Evolutionary conservation across 805 yeast species (phyloP), one percentile per base, ranked within the genome.

Genomic region (Wickerhamomyces canadensis): DNA sequence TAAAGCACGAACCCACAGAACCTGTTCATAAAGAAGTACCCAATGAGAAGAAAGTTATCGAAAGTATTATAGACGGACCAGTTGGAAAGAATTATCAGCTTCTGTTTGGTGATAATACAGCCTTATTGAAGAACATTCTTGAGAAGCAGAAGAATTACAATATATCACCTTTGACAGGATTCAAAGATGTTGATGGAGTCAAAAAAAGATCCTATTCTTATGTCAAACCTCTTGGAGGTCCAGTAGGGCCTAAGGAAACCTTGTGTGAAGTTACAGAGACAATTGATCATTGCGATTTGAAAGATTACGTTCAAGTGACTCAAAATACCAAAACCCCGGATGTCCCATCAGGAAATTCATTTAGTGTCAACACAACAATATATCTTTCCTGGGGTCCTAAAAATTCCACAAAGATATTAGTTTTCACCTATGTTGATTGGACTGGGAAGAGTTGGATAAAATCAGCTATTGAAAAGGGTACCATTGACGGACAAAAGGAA

Each of bases 241-340:
- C 85, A 0, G 76, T 84, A 38, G 93, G 91, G 0, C 93, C 93
- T 6, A 82, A 80, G 47, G 83, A 82, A 47, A 83, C 94, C 0
- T 62, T 61, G 40, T 83, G 91, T 62, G 55, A 66, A 14, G 79
- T 84, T 33, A 65, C 68, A 5, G 94, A 84, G 51, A 67, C 67
- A 3, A 52, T 83, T 14, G 76, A 77, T 22, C 64, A 70, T 30
- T 63, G 54, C 37, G 79, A 82, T 49, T 64, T 73, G 15, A 64
- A 70, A 6, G 61, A 65, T 19, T 61, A 55, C 39, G 65, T 78
- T 17, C 63, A 67, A 22, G 74, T 78, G 3, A 65, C 70, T 3
- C 84, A 80, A 45, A 55, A 65, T 1, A 78, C 88, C 0, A 72
- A 68, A 34, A 80, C 87, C 0, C 94, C 93, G 0, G 93, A 84